Evolutionary conservation across 345 rosid species (phyloP), one percentile per base, ranked within the genome.

Genomic region (Camelina sativa): DNA sequence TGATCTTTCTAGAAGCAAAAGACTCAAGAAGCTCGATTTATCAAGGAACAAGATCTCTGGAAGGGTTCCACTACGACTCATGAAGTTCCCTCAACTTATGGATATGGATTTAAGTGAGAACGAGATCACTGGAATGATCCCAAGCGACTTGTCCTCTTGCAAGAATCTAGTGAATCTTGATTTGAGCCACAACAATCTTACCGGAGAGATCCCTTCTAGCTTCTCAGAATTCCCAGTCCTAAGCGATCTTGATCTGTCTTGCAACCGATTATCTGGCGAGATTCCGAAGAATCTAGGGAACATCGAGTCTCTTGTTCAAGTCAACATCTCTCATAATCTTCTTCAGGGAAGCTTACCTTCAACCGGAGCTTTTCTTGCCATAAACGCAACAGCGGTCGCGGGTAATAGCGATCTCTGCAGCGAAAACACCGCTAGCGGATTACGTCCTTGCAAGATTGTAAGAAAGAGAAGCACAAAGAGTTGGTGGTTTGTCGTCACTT

Each of bases 341-440:
- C 79, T 89, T 59, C 89, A 72, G 0, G 98, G 98, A 12, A 77
- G 74, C n/a, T 76, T 93, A 69, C 98, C 98, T 3, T 47, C 65
- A 15, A 89, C 87, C 1, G 97, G 89, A 55, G 94, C 82, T 1
- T 93, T 93, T 85, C 85, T 91, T 13, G 94, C 92, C 11, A 88
- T 93, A 64, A 91, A 89, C 40, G 81, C 83, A 38, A 91, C 85
- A 35, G 80, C 97, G 0, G 85, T 93, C 5, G 69, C 78, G 0
- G 98, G 97, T 19, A 93, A 87, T 58, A 55, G 17, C 35, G 35
- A 81, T 75, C 97, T 93, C 1, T 93, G 98, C 43, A 44, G 68
- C 7, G 62, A 0, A 11, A 38, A 56, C 17, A 56, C 43, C 7
- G 43, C 62, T 5, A 80, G 65, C 22, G 85, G 86, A 12, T 75